Percentiles rank a stretch among this genome's conserved stretches.
Evolutionary conservation across 176 grass and related monocot species (phyloP).

Genomic region (Hordeum vulgare): DNA sequence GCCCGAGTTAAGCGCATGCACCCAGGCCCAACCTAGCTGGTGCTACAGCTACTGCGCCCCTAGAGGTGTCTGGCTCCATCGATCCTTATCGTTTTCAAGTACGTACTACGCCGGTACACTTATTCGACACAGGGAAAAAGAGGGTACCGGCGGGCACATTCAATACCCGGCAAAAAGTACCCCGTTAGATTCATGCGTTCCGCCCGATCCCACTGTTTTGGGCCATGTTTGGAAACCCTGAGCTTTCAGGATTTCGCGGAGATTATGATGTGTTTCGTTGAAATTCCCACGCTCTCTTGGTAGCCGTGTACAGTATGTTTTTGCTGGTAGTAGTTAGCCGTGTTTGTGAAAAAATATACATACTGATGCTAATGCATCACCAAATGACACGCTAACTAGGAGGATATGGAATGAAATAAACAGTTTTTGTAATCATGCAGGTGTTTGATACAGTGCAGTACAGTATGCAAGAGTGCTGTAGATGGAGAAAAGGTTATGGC

Average conservation of each 20-base stretch:
- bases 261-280: not conserved
- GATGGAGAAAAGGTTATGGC: not conserved
- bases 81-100: not conserved
- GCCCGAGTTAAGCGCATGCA: not conserved
- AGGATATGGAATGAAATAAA: too few species aligned
- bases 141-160: not conserved
- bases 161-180: slow-evolving; percentile 1
- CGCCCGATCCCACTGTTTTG: not conserved
- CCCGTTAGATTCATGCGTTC: not conserved
- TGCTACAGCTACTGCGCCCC: not conserved
- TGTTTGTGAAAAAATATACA: too few species aligned
- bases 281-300: too few species aligned
- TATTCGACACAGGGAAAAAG: not conserved
- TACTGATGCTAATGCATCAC: too few species aligned
- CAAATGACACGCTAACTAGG: too few species aligned
- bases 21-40: slow-evolving; percentile 6
- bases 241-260: not conserved
- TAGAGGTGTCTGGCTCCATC: not conserved
- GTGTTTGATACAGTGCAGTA: too few species aligned
- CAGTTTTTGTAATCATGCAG: too few species aligned
- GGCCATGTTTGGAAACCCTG: not conserved
- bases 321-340: too few species aligned
- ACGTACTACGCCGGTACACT: not conserved
- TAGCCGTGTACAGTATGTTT: too few species aligned
- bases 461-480: too few species aligned